Conservation (phyloP, 495 filamentous ascomycete genomes). For the Ramalina peruviana region DNA sequence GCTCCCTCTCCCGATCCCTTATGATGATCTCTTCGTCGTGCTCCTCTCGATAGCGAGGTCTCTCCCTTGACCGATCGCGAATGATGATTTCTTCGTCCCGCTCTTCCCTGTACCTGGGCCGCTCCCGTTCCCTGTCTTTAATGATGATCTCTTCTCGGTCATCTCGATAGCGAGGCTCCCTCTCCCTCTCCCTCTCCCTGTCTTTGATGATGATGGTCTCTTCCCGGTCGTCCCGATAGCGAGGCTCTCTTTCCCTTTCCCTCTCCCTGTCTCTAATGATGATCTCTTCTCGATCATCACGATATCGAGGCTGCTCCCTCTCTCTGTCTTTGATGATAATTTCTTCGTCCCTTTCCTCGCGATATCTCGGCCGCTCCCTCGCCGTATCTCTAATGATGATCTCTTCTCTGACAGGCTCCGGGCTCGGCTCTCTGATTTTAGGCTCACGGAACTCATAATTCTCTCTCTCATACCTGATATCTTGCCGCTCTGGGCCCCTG, state of each 20-base stretch:
- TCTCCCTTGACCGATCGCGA: conserved; percentile 6
- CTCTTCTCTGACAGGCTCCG: conserved; percentile 21
- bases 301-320: not conserved
- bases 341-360: conserved; percentile 14
- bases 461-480: conserved; percentile 10
- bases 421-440: conserved; percentile 7
- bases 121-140: conserved; percentile 4
- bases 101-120: conserved; percentile 7
- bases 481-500: conserved; percentile 2
- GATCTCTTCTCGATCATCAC: conserved; percentile 1
- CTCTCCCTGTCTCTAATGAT: conserved; percentile 5
- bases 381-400: conserved; percentile 14
- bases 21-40: conserved; percentile 6
- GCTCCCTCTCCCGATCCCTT: conserved; percentile 6
- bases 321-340: conserved; percentile 6
- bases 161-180: not conserved
- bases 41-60: conserved; percentile 8
- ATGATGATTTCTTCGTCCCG: conserved; percentile 1
- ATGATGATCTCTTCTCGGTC: conserved; percentile 2
- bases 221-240: conserved; percentile 1
- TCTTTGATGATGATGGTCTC: conserved; percentile 6
- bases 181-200: not conserved
- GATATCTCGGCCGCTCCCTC: conserved; percentile 4
- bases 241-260: not conserved
- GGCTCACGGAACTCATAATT: conserved; percentile 13